Base-by-base conservation (phyloP, 2,329 filamentous ascomycete species). In the Fusarium euwallaceae region DNA sequence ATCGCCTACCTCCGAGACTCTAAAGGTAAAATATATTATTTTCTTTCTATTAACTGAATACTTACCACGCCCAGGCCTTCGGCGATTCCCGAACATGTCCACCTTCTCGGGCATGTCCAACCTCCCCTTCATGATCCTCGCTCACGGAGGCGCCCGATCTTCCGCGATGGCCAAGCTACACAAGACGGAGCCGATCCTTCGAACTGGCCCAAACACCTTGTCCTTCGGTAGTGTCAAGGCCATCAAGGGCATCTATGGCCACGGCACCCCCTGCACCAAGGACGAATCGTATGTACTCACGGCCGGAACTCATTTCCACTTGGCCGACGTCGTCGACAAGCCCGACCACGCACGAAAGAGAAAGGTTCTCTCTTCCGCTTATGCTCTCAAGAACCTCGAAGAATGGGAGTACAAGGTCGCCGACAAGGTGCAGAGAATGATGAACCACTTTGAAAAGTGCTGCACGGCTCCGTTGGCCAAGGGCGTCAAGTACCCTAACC, bases 331-430 rank as follows among this genome's bases (percentile, higher is more conserved):
- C 5, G 76, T 87, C 14, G 86, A 89, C 76, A 87, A 87, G 79
- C 74, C 80, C 17, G 87, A 89, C 14, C 88, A 90, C 70, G 82
- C 84, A 3, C 82, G 85, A 8, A 89, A 89, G 78, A 84, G 87
- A 29, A 86, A 86, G 69, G 81, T 87, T 4, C 78, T 89, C 4
- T 85, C 86, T 0, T 83, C 83, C 0, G 87, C 87, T 2, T 89
- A 88, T 67, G 87, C 87, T 0, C 76, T 87, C 60, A 87, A 87
- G 78, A 88, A 88, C 75, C 83, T 89, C 5, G 87, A 88, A 72
- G 82, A 80, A 6, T 89, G 88, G 87, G 88, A 89, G 73, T 84
- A 85, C 80, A 89, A 88, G 75, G 87, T 89, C 8, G 86, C 86
- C 22, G 87, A 89, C 74, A 89, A 88, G 78, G 82, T 84, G 0